These are phyloP conservation scores for Umbilicus rupestris DNA, from an alignment of 164 flowering plant genomes.

Conservation along the genomic window DNA sequence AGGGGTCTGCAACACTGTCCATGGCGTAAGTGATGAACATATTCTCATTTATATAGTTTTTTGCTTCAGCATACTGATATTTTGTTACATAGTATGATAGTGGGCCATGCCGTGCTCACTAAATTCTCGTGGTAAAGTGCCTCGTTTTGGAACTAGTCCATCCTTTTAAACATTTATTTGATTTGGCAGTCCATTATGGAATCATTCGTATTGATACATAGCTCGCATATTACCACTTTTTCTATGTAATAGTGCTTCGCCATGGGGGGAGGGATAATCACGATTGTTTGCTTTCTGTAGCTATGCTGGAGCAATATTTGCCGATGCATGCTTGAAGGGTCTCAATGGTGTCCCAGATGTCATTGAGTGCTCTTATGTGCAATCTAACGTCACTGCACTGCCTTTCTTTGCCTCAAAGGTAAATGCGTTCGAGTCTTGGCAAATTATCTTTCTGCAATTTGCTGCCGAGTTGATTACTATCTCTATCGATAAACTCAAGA, in stretches of 20 bases:
- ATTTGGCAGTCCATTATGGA: too few species aligned
- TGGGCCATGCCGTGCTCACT: too few species aligned
- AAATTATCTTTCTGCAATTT: not conserved
- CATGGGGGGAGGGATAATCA: too few species aligned
- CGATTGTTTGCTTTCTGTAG: constrained; percentile 24
- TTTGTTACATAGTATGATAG: not conserved
- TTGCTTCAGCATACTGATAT: not conserved
- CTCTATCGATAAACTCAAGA: not conserved
- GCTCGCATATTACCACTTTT: too few species aligned
- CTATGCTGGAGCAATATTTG: constrained; percentile 93
- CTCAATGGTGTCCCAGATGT: constrained; percentile 98
- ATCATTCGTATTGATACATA: too few species aligned
- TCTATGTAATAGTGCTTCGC: too few species aligned
- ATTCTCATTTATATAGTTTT: not conserved
- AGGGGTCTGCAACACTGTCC: constrained; percentile 95
- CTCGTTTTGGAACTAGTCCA: too few species aligned
- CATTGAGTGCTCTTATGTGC: constrained; percentile 81
- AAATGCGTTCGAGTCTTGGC: constrained; percentile 5
- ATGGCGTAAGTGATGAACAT: constrained; percentile 76
- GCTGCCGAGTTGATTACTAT: not conserved
- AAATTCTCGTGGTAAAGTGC: too few species aligned
- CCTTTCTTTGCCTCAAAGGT: constrained; percentile 99
- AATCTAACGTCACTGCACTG: constrained; percentile 75
- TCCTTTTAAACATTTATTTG: too few species aligned
- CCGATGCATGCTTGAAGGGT: constrained; percentile 96